These are phyloP conservation scores for Solanum lycopersicoides DNA, from an alignment of 257 asterid species.

Conservation along the genomic window DNA sequence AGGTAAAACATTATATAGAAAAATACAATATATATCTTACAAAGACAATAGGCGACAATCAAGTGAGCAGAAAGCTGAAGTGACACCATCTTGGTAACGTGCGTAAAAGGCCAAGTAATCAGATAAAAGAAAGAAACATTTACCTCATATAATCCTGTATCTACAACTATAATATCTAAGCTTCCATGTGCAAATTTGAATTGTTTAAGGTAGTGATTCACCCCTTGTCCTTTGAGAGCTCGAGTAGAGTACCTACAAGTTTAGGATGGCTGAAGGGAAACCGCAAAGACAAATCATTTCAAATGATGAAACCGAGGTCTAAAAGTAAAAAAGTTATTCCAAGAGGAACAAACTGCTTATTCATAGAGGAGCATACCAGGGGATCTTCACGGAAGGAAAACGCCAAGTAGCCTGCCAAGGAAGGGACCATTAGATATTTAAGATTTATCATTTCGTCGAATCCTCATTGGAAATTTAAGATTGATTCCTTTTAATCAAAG, in stretches of 20 bases:
- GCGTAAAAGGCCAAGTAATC: background rate
- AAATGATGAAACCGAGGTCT: background rate
- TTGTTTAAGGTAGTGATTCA: conserved; percentile 23
- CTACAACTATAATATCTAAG: conserved; percentile 39
- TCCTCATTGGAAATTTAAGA: background rate
- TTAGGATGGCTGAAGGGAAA: background rate
- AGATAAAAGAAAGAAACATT: background rate
- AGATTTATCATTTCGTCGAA: background rate
- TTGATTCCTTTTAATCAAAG: background rate
- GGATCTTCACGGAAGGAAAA: conserved; percentile 24
- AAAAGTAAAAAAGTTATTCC: background rate
- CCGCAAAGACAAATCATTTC: background rate
- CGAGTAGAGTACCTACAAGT: conserved; percentile 45
- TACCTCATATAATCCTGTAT: conserved; percentile 49
- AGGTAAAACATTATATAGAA: background rate
- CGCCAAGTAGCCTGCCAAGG: conserved; percentile 35
- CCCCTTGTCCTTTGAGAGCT: conserved; percentile 17
- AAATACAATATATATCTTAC: background rate
- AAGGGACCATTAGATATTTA: background rate
- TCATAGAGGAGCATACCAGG: conserved; percentile 36
- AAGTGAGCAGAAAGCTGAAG: background rate
- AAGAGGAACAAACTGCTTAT: background rate
- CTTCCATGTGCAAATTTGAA: conserved; percentile 22
- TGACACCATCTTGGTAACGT: background rate
- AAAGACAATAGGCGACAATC: background rate